A percentile compares a stretch with the other conserved stretches of the same genome.
These are phyloP conservation scores for Rubia yunnanensis DNA, from an alignment of 257 asterid genomes.

Conservation along the genomic window DNA sequence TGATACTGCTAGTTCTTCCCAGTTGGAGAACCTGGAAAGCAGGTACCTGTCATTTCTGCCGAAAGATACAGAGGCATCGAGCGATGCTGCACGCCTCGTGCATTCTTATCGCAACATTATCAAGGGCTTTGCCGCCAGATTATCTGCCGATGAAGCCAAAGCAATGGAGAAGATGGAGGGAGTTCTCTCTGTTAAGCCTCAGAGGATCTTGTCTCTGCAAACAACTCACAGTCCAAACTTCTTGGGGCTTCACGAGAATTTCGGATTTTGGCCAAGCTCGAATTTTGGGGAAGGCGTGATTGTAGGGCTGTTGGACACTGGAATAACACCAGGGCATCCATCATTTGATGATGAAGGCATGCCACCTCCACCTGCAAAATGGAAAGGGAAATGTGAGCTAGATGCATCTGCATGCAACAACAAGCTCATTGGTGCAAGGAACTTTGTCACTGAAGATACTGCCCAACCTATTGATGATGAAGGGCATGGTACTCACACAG, in stretches of 20 bases:
- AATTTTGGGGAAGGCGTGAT: constrained; percentile 33
- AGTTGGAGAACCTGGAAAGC: constrained; percentile 12
- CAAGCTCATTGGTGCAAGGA: constrained; percentile 42
- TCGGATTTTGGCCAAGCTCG: constrained; percentile 22
- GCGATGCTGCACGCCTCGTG: constrained; percentile 11
- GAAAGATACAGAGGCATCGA: not conserved
- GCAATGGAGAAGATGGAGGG: constrained; percentile 19
- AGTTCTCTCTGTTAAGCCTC: constrained; percentile 22
- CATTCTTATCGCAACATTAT: constrained; percentile 24
- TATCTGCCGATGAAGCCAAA: constrained; percentile 23
- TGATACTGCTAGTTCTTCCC: not conserved
- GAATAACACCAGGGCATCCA: constrained; percentile 28
- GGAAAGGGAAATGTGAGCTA: constrained; percentile 37
- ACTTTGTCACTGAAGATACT: constrained; percentile 16
- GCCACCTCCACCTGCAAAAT: constrained; percentile 30
- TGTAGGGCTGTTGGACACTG: constrained; percentile 29
- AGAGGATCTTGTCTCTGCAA: constrained; percentile 15
- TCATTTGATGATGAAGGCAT: constrained; percentile 29
- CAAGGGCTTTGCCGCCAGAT: constrained; percentile 31
- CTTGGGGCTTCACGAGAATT: constrained; percentile 24
- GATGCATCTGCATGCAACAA: constrained; percentile 23
- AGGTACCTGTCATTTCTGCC: constrained; percentile 19
- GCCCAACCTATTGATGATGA: constrained; percentile 20
- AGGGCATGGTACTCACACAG: constrained; percentile 22
- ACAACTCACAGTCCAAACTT: constrained; percentile 37